Base-by-base conservation (phyloP, 177 flowering plant genomes). In the Vitis hybrid region DNA sequence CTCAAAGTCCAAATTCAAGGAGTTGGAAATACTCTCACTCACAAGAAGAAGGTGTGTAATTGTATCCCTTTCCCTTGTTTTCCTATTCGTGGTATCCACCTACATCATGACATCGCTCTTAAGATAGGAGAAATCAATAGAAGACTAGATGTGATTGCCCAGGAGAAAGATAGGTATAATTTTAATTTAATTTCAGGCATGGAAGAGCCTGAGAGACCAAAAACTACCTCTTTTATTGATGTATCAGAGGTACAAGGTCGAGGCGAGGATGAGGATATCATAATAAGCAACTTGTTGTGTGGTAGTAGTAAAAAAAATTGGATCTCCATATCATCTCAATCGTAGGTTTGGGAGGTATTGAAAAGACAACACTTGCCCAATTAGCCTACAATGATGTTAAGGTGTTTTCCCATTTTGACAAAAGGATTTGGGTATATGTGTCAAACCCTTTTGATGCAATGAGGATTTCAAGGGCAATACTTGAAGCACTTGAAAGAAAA, bases 391-490 rank as follows among this genome's bases (percentile, higher is more conserved):
- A 74, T 51, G 69, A 73, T 48, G 65, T 32, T 5, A 18, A 1
- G 13, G 80, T 83, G 19, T 17, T 26, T 8, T 11, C 26, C 0
- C 49, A 56, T 65, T 85, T 85, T 60, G 69, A 75, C 1, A 3
- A 11, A 3, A 69, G 18, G 56, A 49, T 74, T 0, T 83, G 85
- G 83, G 73, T 79, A 3, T 80, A 71, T 63, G 84, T 79, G 2
- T 74, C 85, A 2, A 60, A 70, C 1, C 60, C 66, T 30, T 70
- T 70, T 18, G 60, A 62, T 7, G 72, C 60, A 58, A 62, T 11
- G 19, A 64, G 59, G 49, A 18, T 82, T 49, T 74, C 67, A 3
- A 72, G 60, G 19, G 72, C 72, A 1, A 83, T 81, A 13, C 4
- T 77, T 18, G 78, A 75, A 19, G n/a, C 60, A 0, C 11, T 61